These are phyloP conservation scores for Calocybe gambosa DNA, from an alignment of 1,284 basidiomycete genomes.

Conservation along the genomic window DNA sequence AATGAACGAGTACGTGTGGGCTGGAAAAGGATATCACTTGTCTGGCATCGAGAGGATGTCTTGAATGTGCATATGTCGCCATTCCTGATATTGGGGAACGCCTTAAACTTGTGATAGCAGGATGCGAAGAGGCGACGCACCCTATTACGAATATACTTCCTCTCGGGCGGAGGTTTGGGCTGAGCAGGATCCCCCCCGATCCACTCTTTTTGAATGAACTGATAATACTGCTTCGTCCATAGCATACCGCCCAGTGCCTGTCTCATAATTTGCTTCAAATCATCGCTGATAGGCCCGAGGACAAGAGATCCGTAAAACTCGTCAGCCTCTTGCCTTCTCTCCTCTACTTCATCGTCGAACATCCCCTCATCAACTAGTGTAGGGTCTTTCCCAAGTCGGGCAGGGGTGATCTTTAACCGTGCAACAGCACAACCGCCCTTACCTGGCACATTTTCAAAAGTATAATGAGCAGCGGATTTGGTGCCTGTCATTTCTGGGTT, in stretches of 20 bases:
- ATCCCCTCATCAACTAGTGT: slow-evolving; percentile 83
- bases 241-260: slow-evolving; percentile 99
- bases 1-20: slow-evolving; percentile 3
- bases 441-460: slow-evolving; percentile 82
- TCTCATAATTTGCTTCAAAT: slow-evolving; percentile 93
- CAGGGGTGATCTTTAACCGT: slow-evolving; percentile 86
- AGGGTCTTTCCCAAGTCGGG: slow-evolving; percentile 67
- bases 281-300: slow-evolving; percentile 81
- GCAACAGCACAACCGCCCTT: slow-evolving; percentile 94
- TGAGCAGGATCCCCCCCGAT: slow-evolving; percentile 92
- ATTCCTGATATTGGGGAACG: not conserved
- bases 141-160: slow-evolving; percentile 82
- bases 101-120: not conserved
- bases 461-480: slow-evolving; percentile 90
- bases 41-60: slow-evolving; percentile 99
- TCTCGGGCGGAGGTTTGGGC: slow-evolving; percentile 87
- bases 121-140: slow-evolving; percentile 34
- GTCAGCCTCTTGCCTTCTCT: slow-evolving; percentile 86
- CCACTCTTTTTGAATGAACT: slow-evolving; percentile 96
- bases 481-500: slow-evolving; percentile 89
- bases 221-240: slow-evolving; percentile 98
- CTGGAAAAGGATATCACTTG: slow-evolving; percentile 52
- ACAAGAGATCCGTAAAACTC: slow-evolving; percentile 89
- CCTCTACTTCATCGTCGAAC: slow-evolving; percentile 88
- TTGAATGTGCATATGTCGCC: slow-evolving; percentile 78